phyloP scores from a whole-genome alignment of 257 asterid genomes.

The Solanum infundibuliforme region DNA sequence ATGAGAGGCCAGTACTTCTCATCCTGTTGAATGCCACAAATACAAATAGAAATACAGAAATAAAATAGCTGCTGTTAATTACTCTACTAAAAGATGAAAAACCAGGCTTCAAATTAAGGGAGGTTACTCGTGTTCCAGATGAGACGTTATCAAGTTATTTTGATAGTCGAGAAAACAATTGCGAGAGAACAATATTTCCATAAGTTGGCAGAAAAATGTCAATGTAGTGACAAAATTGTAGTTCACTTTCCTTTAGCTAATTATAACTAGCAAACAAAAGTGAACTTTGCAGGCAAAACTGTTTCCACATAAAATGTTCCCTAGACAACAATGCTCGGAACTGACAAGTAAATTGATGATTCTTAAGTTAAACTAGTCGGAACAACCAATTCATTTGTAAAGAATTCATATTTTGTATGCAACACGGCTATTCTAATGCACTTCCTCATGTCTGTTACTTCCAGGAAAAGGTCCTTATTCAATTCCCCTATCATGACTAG shows the following conservation, averaged over 20 bases:
- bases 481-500: not conserved
- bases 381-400: not conserved
- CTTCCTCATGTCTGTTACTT: not conserved
- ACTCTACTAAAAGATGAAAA: not conserved
- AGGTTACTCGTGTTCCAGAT: not conserved
- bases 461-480: not conserved
- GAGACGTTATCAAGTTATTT: not conserved
- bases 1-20: slow-evolving; percentile 85
- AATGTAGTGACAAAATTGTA: not conserved
- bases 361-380: not conserved
- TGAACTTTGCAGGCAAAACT: not conserved
- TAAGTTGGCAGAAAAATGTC: not conserved
- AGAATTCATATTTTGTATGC: not conserved
- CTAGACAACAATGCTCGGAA: not conserved
- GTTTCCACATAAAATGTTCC: not conserved
- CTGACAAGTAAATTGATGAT: not conserved
- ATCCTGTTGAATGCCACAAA: slow-evolving; percentile 31
- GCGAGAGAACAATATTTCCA: not conserved
- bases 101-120: not conserved
- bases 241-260: not conserved
- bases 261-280: not conserved
- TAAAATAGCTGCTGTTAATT: not conserved
- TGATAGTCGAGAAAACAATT: not conserved
- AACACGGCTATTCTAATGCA: not conserved
- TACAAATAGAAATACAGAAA: not conserved